These are phyloP conservation scores for Russula sp. DNA, from an alignment of 768 basidiomycete species.

Conservation along the genomic window DNA sequence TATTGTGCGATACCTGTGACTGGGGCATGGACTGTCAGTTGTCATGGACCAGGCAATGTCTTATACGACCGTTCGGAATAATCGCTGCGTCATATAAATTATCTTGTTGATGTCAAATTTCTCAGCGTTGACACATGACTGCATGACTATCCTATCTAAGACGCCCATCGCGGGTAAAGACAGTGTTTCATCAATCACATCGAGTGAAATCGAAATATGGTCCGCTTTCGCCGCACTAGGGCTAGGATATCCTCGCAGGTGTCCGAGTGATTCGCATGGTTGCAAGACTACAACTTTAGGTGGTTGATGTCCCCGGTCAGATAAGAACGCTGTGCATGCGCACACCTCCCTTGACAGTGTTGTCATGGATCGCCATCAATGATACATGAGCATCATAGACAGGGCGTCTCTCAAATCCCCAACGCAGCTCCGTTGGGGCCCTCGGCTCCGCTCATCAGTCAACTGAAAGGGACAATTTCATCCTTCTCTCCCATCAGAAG, in stretches of 20 bases:
- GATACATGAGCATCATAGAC: slow-evolving; percentile 13
- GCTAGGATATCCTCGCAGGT: not conserved
- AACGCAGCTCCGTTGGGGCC: not conserved
- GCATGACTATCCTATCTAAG: not conserved
- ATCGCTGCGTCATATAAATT: slow-evolving; percentile 14
- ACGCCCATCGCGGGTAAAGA: slow-evolving; percentile 1
- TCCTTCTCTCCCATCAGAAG: slow-evolving; percentile 14
- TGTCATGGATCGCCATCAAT: slow-evolving; percentile 25
- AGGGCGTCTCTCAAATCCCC: not conserved
- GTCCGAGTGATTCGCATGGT: not conserved
- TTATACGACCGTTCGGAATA: slow-evolving; percentile 16
- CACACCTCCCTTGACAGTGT: not conserved
- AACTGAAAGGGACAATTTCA: not conserved
- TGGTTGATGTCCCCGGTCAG: slow-evolving; percentile 3
- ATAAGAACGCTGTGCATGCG: slow-evolving; percentile 16
- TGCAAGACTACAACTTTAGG: not conserved
- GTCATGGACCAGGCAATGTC: not conserved
- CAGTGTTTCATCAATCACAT: slow-evolving; percentile 13
- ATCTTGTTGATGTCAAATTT: slow-evolving; percentile 12
- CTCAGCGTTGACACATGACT: not conserved
- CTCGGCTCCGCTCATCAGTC: not conserved
- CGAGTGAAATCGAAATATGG: slow-evolving; percentile 8
- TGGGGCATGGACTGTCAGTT: slow-evolving; percentile 5
- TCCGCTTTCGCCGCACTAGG: not conserved
- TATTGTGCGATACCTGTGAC: slow-evolving; percentile 6